Evolutionary conservation across 495 filamentous ascomycete species (phyloP).

Genomic region (Lentithecium fluviatile): DNA sequence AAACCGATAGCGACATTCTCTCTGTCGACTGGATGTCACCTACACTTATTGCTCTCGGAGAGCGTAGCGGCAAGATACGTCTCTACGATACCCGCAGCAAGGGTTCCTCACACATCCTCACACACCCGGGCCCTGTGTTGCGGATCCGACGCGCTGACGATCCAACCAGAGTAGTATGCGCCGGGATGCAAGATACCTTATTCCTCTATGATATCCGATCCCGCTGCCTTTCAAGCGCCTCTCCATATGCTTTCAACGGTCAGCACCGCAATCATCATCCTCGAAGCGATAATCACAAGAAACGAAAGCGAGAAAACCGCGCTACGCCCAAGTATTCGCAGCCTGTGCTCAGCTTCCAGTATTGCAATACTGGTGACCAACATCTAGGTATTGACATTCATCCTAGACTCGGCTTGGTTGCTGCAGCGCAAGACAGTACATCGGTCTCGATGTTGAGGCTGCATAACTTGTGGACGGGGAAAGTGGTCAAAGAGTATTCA

Average conservation of each 20-base stretch:
- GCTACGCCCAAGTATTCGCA: background rate
- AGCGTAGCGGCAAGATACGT: slow-evolving; percentile 28
- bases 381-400: slow-evolving; percentile 37
- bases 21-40: slow-evolving; percentile 36
- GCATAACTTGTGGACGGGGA: slow-evolving; percentile 32
- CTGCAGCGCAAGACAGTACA: slow-evolving; percentile 31
- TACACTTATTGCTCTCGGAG: slow-evolving; percentile 28
- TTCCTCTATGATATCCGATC: slow-evolving; percentile 40
- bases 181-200: slow-evolving; percentile 30
- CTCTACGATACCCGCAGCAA: slow-evolving; percentile 34
- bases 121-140: slow-evolving; percentile 26
- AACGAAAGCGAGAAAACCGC: background rate
- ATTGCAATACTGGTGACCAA: slow-evolving; percentile 10
- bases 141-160: slow-evolving; percentile 29
- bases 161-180: slow-evolving; percentile 28
- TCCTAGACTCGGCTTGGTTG: slow-evolving; percentile 33
- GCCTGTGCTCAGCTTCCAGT: slow-evolving; percentile 21
- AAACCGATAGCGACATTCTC: slow-evolving; percentile 25
- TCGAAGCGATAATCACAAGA: background rate
- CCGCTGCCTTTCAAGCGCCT: background rate
- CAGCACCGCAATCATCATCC: background rate
- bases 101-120: slow-evolving; percentile 15
- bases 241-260: background rate
- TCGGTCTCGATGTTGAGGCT: slow-evolving; percentile 3
- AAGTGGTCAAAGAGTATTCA: slow-evolving; percentile 13